phyloP scores from a whole-genome alignment of 1,139 yeast genomes.

The Debaryomyces singareniensis region DNA sequence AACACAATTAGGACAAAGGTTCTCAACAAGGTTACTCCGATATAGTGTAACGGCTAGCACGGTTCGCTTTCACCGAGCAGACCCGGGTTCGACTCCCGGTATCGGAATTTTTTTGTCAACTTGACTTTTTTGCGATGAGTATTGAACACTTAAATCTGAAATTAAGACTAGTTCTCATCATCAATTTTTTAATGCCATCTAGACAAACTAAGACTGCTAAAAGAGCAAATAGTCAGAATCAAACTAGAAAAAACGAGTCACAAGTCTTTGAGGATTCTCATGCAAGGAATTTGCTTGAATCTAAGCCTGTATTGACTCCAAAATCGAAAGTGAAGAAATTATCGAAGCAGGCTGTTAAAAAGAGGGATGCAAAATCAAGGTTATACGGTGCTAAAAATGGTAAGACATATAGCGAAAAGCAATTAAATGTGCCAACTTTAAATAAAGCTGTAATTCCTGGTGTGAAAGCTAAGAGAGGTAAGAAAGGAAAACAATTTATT shows the following conservation, averaged over 20 bases:
- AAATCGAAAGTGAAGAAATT: slow-evolving; percentile 49
- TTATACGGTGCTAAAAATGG: slow-evolving; percentile 67
- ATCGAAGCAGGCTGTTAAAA: slow-evolving; percentile 50
- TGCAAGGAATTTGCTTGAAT: slow-evolving; percentile 59
- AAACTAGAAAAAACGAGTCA: slow-evolving; percentile 52
- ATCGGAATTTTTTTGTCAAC: slow-evolving; percentile 48
- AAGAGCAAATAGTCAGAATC: slow-evolving; percentile 46
- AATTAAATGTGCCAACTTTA: slow-evolving; percentile 68
- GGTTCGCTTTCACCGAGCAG: slow-evolving; percentile 79
- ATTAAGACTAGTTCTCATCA: too few relatives aligned
- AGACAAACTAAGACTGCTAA: slow-evolving; percentile 58
- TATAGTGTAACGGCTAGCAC: slow-evolving; percentile 80
- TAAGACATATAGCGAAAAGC: slow-evolving; percentile 67
- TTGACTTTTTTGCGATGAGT: too few relatives aligned
- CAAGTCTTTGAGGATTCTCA: slow-evolving; percentile 59
- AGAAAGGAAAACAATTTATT: slow-evolving; percentile 89
- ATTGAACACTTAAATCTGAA: too few relatives aligned
- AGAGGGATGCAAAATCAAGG: slow-evolving; percentile 57
- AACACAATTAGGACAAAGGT: too few relatives aligned
- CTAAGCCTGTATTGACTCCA: slow-evolving; percentile 59
- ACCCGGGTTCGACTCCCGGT: slow-evolving; percentile 83
- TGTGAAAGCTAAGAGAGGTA: slow-evolving; percentile 68
- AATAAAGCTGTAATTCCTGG: slow-evolving; percentile 86
- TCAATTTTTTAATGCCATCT: slow-evolving; percentile 33
- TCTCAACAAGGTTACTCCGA: slow-evolving; percentile 40